Conservation (phyloP, 2,329 filamentous ascomycete genomes). For the Escovopsis sp. region DNA sequence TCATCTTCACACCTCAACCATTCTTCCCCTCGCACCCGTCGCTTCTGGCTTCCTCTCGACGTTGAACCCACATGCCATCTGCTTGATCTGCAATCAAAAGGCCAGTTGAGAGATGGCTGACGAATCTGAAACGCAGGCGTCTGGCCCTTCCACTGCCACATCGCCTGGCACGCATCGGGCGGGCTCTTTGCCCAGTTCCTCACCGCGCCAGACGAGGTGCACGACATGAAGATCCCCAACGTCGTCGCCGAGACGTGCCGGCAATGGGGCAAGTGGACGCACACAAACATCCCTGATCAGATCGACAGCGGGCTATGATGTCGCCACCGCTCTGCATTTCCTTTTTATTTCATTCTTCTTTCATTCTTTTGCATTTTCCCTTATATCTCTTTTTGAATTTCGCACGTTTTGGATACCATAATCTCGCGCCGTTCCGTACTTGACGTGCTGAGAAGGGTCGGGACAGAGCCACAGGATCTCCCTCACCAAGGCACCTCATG, state of each 20-base stretch:
- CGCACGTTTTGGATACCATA: too few species aligned
- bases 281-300: constrained; percentile 30
- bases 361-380: neutral
- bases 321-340: neutral
- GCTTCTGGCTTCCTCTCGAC: too few species aligned
- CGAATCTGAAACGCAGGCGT: constrained; percentile 20
- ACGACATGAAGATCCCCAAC: constrained; percentile 26
- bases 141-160: constrained; percentile 41
- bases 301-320: constrained; percentile 38
- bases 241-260: constrained; percentile 37
- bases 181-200: constrained; percentile 40
- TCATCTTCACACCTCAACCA: too few species aligned
- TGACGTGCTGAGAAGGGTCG: too few species aligned
- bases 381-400: too few species aligned
- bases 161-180: constrained; percentile 40
- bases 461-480: too few species aligned
- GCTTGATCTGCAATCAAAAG: too few species aligned
- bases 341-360: neutral
- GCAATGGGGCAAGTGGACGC: constrained; percentile 36
- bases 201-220: constrained; percentile 25
- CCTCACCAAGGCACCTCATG: too few species aligned
- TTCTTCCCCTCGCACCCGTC: too few species aligned
- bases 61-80: too few species aligned
- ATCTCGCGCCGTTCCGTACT: too few species aligned
- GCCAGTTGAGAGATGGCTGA: neutral